A percentile compares a stretch with the other conserved stretches of the same genome.
These are phyloP conservation scores for Penicillium psychrosexuale DNA, from an alignment of 2,329 filamentous ascomycete species.

Conservation along the genomic window DNA sequence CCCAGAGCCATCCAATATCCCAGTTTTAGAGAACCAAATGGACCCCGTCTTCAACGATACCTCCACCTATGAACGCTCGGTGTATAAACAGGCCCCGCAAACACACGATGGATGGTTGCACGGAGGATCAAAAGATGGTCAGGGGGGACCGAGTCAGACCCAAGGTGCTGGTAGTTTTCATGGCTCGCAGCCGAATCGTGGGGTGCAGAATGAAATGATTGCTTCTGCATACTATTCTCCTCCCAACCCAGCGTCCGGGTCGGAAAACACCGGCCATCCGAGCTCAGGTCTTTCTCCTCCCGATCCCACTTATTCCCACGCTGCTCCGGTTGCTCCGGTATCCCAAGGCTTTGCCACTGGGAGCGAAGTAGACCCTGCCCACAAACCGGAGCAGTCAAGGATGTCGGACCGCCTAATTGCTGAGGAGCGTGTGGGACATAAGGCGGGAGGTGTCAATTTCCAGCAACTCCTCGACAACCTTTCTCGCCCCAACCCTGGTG, in stretches of 20 bases:
- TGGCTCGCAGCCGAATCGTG: slow-evolving; percentile 21
- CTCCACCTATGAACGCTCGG: slow-evolving; percentile 53
- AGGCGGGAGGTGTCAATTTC: slow-evolving; percentile 44
- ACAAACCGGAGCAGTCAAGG: slow-evolving; percentile 17
- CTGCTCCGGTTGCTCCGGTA: slow-evolving; percentile 20
- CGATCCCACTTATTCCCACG: slow-evolving; percentile 26
- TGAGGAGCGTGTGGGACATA: slow-evolving; percentile 22
- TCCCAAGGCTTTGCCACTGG: slow-evolving; percentile 27
- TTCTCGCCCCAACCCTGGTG: slow-evolving; percentile 34
- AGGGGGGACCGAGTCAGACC: slow-evolving; percentile 15
- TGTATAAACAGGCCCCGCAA: slow-evolving; percentile 15
- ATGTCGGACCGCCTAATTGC: slow-evolving; percentile 25
- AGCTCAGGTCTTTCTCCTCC: slow-evolving; percentile 12
- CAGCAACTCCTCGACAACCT: slow-evolving; percentile 50
- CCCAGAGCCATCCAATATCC: slow-evolving; percentile 65
- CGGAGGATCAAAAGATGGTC: slow-evolving; percentile 11
- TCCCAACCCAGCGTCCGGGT: slow-evolving; percentile 18
- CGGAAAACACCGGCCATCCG: slow-evolving; percentile 7
- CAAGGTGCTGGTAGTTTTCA: slow-evolving; percentile 35
- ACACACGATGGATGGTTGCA: slow-evolving; percentile 18
- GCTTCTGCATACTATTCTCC: slow-evolving; percentile 27
- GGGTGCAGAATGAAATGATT: slow-evolving; percentile 29
- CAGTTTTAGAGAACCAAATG: slow-evolving; percentile 68
- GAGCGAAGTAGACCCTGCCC: slow-evolving; percentile 32
- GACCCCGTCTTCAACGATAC: slow-evolving; percentile 69